A percentile compares a stretch with the other conserved stretches of the same genome.
These are phyloP conservation scores for Emmonsiellopsis sp. DNA, from an alignment of 2,329 filamentous ascomycete genomes.

Conservation along the genomic window DNA sequence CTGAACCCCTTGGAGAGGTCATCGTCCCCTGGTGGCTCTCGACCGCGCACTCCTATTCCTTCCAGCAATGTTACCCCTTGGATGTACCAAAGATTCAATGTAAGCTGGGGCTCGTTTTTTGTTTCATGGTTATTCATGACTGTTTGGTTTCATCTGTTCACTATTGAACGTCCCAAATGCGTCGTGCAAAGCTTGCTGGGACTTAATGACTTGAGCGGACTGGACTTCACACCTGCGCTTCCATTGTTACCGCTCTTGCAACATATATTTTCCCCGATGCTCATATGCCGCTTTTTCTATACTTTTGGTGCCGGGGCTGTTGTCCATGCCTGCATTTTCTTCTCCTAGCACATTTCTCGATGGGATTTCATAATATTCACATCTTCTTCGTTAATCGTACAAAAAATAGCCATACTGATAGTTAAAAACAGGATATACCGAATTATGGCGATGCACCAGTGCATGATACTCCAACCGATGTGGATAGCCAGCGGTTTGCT, in stretches of 20 bases:
- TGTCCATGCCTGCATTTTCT: too few relatives aligned
- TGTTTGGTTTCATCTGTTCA: background rate
- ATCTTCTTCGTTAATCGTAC: too few relatives aligned
- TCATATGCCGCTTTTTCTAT: too few relatives aligned
- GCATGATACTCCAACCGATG: conserved; percentile 58
- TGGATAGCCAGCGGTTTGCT: conserved; percentile 53
- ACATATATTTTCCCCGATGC: too few relatives aligned
- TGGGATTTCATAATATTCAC: too few relatives aligned
- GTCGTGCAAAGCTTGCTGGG: too few relatives aligned
- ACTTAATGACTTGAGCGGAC: too few relatives aligned
- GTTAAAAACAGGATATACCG: conserved; percentile 55
- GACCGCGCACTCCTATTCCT: conserved; percentile 75
- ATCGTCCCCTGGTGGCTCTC: conserved; percentile 60
- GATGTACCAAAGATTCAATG: conserved; percentile 79
- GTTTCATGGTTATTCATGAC: background rate
- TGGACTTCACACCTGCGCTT: too few relatives aligned
- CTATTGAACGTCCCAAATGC: too few relatives aligned
- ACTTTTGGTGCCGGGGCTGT: too few relatives aligned
- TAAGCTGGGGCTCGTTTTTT: conserved; percentile 32
- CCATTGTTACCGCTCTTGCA: too few relatives aligned
- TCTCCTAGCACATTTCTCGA: too few relatives aligned
- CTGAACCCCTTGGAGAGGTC: conserved; percentile 47
- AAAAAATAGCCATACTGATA: background rate
- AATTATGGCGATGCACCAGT: conserved; percentile 71
- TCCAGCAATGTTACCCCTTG: conserved; percentile 96